Conservation (phyloP, 352 stramenopile genomes). For the Phytophthora idaei region DNA sequence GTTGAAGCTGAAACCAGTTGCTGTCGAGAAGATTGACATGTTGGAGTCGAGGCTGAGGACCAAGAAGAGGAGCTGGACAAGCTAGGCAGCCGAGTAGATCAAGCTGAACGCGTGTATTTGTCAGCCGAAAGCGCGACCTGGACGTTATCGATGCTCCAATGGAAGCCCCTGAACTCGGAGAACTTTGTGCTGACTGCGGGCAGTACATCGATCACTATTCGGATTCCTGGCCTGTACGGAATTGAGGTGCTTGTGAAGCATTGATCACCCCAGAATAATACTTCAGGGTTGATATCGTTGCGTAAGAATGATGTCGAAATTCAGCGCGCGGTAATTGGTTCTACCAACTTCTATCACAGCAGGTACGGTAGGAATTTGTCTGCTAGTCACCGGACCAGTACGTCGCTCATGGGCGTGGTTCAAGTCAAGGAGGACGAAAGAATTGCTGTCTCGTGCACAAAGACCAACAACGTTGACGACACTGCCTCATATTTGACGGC, state of each 20-base stretch:
- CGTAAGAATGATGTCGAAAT: not conserved
- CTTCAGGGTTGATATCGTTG: not conserved
- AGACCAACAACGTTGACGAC: not conserved
- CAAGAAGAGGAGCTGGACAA: not conserved
- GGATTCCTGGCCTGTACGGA: not conserved
- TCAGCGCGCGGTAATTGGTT: not conserved
- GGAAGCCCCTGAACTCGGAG: not conserved
- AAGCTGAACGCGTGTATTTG: not conserved
- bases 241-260: not conserved
- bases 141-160: not conserved
- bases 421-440: not conserved
- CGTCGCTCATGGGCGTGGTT: not conserved
- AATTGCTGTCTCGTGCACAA: not conserved
- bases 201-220: not conserved
- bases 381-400: not conserved
- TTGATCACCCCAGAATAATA: not conserved
- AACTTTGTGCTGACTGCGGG: not conserved
- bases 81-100: not conserved
- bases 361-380: not conserved
- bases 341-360: not conserved
- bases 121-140: not conserved
- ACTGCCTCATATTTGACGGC: not conserved
- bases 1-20: conserved; percentile 10
- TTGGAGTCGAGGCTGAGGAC: conserved; percentile 24
- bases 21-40: conserved; percentile 18